Evolutionary conservation across 768 basidiomycete genomes (phyloP).

Genomic region (Russula emetica): DNA sequence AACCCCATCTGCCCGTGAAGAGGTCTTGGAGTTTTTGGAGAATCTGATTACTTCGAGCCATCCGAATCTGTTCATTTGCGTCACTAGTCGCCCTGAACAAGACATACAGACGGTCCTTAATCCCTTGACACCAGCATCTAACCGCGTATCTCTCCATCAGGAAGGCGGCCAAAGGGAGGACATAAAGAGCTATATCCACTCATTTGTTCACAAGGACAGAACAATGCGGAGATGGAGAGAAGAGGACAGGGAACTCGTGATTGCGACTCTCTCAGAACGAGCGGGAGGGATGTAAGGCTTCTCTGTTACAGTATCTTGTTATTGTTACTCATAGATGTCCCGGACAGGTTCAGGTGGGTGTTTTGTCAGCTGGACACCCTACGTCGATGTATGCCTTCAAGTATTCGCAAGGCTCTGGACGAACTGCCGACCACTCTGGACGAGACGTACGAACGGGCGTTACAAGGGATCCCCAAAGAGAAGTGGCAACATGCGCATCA

Average conservation of each 20-base stretch:
- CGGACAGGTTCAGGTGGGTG: constrained; percentile 5
- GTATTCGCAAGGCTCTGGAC: not conserved
- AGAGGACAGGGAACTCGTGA: not conserved
- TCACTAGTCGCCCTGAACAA: not conserved
- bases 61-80: not conserved
- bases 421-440: not conserved
- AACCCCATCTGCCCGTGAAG: not conserved
- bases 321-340: not conserved
- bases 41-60: not conserved
- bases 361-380: constrained; percentile 3
- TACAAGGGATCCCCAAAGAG: constrained; percentile 4
- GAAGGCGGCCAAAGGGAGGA: not conserved
- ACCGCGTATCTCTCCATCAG: not conserved
- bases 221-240: not conserved
- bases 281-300: not conserved
- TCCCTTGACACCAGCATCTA: not conserved
- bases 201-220: not conserved
- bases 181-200: not conserved
- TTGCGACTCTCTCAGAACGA: not conserved
- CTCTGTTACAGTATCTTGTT: not conserved
- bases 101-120: not conserved
- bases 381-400: not conserved
- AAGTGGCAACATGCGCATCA: not conserved
- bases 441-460: constrained; percentile 1
- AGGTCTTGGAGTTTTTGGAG: not conserved